phyloP scores from a whole-genome alignment of 2,329 filamentous ascomycete species.

The Phialophora tarda region DNA sequence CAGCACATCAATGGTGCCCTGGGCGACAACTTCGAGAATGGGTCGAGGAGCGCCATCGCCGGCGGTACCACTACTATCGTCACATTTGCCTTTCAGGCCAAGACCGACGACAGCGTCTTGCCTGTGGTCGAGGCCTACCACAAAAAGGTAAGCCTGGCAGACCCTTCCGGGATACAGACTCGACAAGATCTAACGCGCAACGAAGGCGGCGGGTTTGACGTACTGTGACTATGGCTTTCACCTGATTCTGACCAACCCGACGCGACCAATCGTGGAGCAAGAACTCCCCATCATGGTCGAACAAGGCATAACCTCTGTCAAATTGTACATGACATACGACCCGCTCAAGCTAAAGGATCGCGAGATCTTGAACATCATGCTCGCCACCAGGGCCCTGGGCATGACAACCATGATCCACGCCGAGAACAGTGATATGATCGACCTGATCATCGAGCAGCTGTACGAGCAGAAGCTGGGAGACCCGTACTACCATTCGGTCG shows the following conservation, averaged over 20 bases:
- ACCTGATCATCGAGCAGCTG: constrained; percentile 36
- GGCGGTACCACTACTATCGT: constrained; percentile 65
- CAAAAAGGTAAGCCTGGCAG: constrained; percentile 50
- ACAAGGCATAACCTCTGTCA: constrained; percentile 52
- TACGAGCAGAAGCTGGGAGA: constrained; percentile 20
- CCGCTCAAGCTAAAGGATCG: constrained; percentile 49
- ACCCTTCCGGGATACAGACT: constrained; percentile 48
- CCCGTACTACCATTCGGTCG: constrained; percentile 51
- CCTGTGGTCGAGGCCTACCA: constrained; percentile 56
- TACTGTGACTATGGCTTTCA: constrained; percentile 64
- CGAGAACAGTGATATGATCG: constrained; percentile 54
- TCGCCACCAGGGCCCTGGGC: constrained; percentile 46
- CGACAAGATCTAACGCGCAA: constrained; percentile 50
- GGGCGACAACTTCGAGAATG: constrained; percentile 54
- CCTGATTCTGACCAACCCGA: constrained; percentile 47
- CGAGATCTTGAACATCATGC: constrained; percentile 52
- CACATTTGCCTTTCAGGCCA: constrained; percentile 61
- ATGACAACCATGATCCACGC: constrained; percentile 58
- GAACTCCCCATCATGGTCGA: constrained; percentile 47
- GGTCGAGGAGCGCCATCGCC: constrained; percentile 61
- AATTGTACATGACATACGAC: constrained; percentile 57
- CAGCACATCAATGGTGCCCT: constrained; percentile 17
- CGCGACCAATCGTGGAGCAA: constrained; percentile 49
- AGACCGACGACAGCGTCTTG: constrained; percentile 53
- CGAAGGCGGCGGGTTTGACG: constrained; percentile 43